Evolutionary conservation across 257 asterid species (phyloP), one percentile per base, ranked within the genome.

Genomic region (Solanum etuberosum): DNA sequence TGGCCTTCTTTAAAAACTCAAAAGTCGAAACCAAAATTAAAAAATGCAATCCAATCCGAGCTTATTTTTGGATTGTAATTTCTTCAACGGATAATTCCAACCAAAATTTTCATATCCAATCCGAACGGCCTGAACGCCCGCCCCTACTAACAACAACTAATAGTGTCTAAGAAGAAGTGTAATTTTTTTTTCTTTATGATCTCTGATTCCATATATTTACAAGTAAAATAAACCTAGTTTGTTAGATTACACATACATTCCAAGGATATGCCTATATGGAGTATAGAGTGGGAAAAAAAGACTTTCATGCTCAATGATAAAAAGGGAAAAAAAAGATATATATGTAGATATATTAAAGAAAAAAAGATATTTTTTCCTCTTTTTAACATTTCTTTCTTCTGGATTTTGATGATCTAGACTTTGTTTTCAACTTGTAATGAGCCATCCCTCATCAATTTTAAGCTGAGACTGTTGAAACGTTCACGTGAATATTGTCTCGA

Each of bases 401-500:
- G 42, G 29, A 81, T 80, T 27, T 27, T 81, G 68, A 16, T 81
- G 67, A 29, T 81, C 43, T 81, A 81, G 43, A 31, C 94, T 87
- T 93, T 92, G 3, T 90, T 92, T 15, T 90, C 93, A 73, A 90
- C 46, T 85, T 88, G 92, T 68, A 95, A 68, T 37, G 98, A 95
- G 25, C 95, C 95, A 12, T 93, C 97, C 89, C 85, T 92, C 91
- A 89, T 92, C 86, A 95, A 83, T 88, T 94, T 92, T 93, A 93
- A 87, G 95, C 98, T 95, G 77, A 95, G 93, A 88, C 91, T 93
- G 90, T 93, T 93, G 91, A 94, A 93, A 85, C 94, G 91, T 86
- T 93, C 94, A 1, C 98, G 92, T 0, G 95, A 93, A 91, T 93
- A 94, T 48, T 94, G 98, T 88, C 96, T 90, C 2, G 95, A 94